phyloP scores from a whole-genome alignment of 2,329 filamentous ascomycete genomes.

The Trichoderma gracile region DNA sequence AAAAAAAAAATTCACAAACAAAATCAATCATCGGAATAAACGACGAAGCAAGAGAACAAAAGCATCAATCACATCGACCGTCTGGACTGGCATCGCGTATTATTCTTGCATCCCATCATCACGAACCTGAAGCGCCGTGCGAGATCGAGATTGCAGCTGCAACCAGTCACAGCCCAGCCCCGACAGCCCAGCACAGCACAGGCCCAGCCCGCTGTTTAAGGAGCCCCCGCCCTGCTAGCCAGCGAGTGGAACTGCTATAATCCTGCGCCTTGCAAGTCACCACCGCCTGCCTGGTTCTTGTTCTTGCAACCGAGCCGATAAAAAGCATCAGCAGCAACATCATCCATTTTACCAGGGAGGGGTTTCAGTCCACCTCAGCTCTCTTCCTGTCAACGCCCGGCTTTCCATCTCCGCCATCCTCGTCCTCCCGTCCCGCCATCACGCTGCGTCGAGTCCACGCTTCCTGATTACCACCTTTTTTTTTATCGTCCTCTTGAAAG shows the following conservation, averaged over 20 bases:
- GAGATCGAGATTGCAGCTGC: conserved; percentile 20
- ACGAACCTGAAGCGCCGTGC: not conserved
- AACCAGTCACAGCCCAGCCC: conserved; percentile 4
- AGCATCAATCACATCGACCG: not conserved
- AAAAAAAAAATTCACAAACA: not conserved
- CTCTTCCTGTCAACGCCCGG: not conserved
- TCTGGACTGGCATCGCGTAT: not conserved
- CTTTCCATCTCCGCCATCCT: not conserved
- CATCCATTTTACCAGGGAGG: conserved; percentile 6
- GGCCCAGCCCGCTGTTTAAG: conserved; percentile 15
- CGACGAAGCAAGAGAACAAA: not conserved
- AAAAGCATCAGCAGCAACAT: conserved; percentile 21
- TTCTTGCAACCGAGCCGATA: conserved; percentile 11
- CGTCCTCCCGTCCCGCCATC: not conserved
- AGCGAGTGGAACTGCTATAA: conserved; percentile 16
- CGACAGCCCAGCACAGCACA: too few species aligned
- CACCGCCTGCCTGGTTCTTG: conserved; percentile 8
- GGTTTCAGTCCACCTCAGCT: not conserved
- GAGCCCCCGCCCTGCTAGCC: conserved; percentile 14
- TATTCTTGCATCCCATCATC: not conserved
- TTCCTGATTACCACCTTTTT: not conserved
- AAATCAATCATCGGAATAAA: not conserved
- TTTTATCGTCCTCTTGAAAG: not conserved
- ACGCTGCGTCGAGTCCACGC: not conserved
- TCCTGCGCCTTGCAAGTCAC: conserved; percentile 9